These are phyloP conservation scores for Pythium guiyangense DNA, from an alignment of 352 stramenopile genomes.

Conservation along the genomic window DNA sequence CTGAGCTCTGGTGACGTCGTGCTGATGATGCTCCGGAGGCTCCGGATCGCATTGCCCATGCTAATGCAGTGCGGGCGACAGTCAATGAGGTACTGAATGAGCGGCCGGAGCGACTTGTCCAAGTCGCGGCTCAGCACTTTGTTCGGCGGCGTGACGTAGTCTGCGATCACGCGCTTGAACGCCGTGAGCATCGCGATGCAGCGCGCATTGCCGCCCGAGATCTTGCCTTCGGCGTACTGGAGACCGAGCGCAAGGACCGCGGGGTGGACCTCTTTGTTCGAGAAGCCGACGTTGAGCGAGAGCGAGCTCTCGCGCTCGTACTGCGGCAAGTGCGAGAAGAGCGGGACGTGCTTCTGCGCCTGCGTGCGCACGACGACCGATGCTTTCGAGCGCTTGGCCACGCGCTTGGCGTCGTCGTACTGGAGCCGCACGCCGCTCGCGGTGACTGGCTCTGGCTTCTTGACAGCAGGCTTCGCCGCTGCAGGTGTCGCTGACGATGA, in stretches of 20 bases:
- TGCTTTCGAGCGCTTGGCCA: conserved; percentile 68
- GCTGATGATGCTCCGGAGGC: conserved; percentile 87
- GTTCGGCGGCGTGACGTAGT: conserved; percentile 81
- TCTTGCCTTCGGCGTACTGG: conserved; percentile 88
- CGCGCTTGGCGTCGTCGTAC: conserved; percentile 79
- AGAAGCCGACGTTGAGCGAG: conserved; percentile 68
- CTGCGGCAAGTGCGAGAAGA: conserved; percentile 83
- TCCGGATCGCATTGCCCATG: conserved; percentile 95
- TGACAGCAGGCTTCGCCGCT: conserved; percentile 12
- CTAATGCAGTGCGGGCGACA: conserved; percentile 92
- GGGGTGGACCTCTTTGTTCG: conserved; percentile 83
- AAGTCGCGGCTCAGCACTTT: conserved; percentile 84
- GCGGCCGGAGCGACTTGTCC: conserved; percentile 87
- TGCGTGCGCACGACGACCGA: conserved; percentile 65
- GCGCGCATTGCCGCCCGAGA: conserved; percentile 89
- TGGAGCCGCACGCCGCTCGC: conserved; percentile 55
- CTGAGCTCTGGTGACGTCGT: conserved; percentile 83
- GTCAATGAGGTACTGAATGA: conserved; percentile 94
- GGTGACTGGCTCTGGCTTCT: conserved; percentile 29
- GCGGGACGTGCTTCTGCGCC: conserved; percentile 77
- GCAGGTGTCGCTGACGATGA: conserved; percentile 3
- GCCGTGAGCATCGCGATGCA: conserved; percentile 93
- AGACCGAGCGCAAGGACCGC: conserved; percentile 89
- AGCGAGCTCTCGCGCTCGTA: conserved; percentile 79
- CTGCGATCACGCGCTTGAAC: conserved; percentile 88